Conservation (phyloP, 768 basidiomycete genomes). For the Exidia glandulosa region DNA sequence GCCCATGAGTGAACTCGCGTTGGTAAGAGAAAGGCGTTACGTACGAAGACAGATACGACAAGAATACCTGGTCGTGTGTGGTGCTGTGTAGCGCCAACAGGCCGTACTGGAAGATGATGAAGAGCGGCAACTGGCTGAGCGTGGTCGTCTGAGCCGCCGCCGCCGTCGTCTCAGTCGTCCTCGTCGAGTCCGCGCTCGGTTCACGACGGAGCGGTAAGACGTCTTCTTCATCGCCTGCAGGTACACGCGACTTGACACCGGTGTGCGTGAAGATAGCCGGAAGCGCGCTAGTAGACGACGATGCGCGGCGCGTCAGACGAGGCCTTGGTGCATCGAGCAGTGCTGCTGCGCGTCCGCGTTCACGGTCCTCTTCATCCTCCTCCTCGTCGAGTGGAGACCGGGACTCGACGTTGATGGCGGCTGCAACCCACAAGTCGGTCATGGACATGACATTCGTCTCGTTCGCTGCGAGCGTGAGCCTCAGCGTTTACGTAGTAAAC, state of each 20-base stretch:
- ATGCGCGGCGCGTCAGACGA: background rate
- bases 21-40: constrained; percentile 20
- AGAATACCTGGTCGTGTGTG: constrained; percentile 84
- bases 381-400: constrained; percentile 59
- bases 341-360: background rate
- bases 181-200: constrained; percentile 1
- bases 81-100: constrained; percentile 80
- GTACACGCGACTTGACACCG: constrained; percentile 39
- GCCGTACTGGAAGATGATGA: constrained; percentile 86
- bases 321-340: background rate
- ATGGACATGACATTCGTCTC: constrained; percentile 91
- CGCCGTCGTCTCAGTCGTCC: constrained; percentile 13
- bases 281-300: constrained; percentile 14
- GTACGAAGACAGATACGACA: constrained; percentile 84
- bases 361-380: constrained; percentile 19
- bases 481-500: background rate
- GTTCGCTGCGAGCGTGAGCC: constrained; percentile 43
- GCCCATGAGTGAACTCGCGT: background rate
- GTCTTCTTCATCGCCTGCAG: background rate
- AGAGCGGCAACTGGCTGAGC: constrained; percentile 62
- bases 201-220: background rate
- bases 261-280: constrained; percentile 78
- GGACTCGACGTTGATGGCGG: constrained; percentile 93
- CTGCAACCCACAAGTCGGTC: constrained; percentile 94
- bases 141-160: constrained; percentile 53